Evolutionary conservation across 2,329 filamentous ascomycete species (phyloP), one percentile per base, ranked within the genome.

Genomic region (Ophiosphaerella korrae): DNA sequence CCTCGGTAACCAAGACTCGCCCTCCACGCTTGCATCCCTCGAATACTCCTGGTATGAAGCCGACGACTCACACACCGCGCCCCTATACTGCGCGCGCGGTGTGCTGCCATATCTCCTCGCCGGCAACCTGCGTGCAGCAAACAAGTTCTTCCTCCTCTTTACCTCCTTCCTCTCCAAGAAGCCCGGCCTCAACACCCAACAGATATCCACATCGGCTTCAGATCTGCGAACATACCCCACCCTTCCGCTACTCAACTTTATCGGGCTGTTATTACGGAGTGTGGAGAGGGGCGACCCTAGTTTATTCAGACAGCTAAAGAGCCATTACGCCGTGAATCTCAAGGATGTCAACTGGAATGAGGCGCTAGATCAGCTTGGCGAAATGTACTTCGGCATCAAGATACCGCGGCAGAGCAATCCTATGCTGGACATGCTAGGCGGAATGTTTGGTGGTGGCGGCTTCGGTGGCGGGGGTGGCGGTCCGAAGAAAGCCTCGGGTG

Each of bases 401-500:
- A 88, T 92, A 69, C 93, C 92, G 40, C 84, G 88, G 66, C 91
- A 96, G 78, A 89, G 88, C 58, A 97, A 97, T 74, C 92, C 92
- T 3, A 79, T 99, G 74, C 85, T 97, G 75, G 94, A 99, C 72
- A 97, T 99, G 92, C 95, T 99, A 89, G 92, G 92, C 41, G 92
- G 86, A 56, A 85, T 99, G 81, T 89, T 99, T 67, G 92, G 92
- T 67, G 92, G 92, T 42, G 91, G 91, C 16, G 88, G 86, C 23
- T 80, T 80, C 43, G 80, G 78, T 14, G 83, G 82, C n/a, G 80
- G 74, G 68, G 75, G 58, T 70, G 75, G 55, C 52, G 66, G 62
- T 50, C 68, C 74, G 36, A 81, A 76, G 69, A 78, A 74, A 58
- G 77, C 80, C 32, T 77, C 79, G 40, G 67, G 54, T n/a, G 54